Conservation (phyloP, 225 moss, liverwort and hornwort species). For the Thuidium tamariscinum region DNA sequence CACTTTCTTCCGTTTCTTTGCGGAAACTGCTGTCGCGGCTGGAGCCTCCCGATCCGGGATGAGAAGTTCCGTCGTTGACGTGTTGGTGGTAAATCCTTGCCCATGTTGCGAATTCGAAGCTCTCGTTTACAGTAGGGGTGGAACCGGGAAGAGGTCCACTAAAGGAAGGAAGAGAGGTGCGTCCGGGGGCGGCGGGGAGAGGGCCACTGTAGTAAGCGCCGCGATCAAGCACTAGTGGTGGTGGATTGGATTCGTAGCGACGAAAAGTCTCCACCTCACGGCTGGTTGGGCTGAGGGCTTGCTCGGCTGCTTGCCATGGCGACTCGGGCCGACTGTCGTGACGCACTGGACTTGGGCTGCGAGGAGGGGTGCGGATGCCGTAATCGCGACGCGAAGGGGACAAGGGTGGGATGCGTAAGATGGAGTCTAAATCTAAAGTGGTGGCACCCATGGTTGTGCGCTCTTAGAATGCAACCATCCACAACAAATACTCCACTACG, state of each 20-base stretch:
- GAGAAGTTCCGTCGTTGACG: not conserved
- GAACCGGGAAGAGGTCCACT: constrained; percentile 14
- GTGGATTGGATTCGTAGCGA: not conserved
- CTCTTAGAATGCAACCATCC: not conserved
- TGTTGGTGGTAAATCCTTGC: constrained; percentile 18
- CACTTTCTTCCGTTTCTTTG: not conserved
- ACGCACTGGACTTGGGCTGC: not conserved
- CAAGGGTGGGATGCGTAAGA: not conserved
- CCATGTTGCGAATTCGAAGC: constrained; percentile 6
- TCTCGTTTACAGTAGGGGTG: not conserved
- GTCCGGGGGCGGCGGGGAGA: not conserved
- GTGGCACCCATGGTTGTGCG: not conserved
- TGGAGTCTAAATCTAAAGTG: not conserved
- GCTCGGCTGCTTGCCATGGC: constrained; percentile 15
- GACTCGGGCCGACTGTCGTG: not conserved
- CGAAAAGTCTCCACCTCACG: constrained; percentile 2
- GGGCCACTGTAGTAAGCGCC: constrained; percentile 28
- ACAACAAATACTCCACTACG: not conserved
- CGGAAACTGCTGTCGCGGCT: not conserved
- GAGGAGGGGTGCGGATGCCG: constrained; percentile 19
- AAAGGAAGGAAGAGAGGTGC: not conserved
- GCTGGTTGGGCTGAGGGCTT: not conserved
- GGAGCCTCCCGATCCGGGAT: constrained; percentile 6
- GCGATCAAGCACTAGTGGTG: not conserved
- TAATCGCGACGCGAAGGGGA: constrained; percentile 41